Base-by-base conservation (phyloP, 2,329 filamentous ascomycete species). In the Claviceps sp. region DNA sequence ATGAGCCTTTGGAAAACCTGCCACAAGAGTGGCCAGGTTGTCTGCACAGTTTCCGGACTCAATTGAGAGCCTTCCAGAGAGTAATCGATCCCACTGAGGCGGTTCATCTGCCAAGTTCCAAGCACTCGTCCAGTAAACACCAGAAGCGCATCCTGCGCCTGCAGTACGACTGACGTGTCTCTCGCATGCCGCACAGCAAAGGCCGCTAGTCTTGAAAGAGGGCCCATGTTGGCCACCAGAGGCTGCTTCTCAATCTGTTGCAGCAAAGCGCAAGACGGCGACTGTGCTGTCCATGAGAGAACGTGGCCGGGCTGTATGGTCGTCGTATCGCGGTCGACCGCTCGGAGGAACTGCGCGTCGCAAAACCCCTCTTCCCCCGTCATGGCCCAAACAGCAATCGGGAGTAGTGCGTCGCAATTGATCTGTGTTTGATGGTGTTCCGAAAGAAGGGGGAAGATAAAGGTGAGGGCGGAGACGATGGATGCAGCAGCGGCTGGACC, bases 301-400 rank as follows among this genome's bases (percentile, higher is more conserved):
- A 65, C 55, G 34, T 59, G 60, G 7, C 55, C 60, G 16, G 63
- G 60, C 18, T 63, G 60, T 52, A 82, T 74, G 2, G 74, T 69
- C 24, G 89, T 69, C 24, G 89, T 72, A 59, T 94, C 87, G 14
- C 76, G 68, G 57, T 85, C 80, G 54, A 94, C 78, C 0, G 76
- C 75, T 1, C 76, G 77, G 3, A 96, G 71, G 57, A 95, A 91
- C 56, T 86, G 82, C 0, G 84, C 88, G 18, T 83, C 81, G 57
- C 84, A 79, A 49, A 94, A 82, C 1, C 89, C 89, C 61, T 90
- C 84, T 0, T 73, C 74, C 43, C 84, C 83, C 6, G 84, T 82
- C 9, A 87, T 77, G 1, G 84, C 78, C 50, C 79, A 78, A 37
- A 87, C 72, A 40, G 86, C 70, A 0, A 87, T 72, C 0, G 88